Percentiles rank a stretch among this genome's conserved stretches.
Conservation (phyloP, 495 filamentous ascomycete genomes). For the Penicillium fimorum region DNA sequence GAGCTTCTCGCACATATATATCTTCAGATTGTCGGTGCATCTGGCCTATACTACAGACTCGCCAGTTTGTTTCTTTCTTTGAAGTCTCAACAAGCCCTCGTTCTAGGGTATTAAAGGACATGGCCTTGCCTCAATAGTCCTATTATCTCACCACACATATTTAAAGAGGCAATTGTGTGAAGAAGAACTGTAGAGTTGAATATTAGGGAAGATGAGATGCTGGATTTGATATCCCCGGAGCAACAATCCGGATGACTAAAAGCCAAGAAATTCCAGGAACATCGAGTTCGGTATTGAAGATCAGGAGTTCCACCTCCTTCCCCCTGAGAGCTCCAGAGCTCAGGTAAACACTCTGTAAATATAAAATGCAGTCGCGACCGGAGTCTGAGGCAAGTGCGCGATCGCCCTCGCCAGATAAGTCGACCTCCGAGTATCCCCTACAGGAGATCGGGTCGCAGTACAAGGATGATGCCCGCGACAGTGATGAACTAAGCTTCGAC, state of each 20-base stretch:
- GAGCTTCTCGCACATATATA: too few relatives aligned
- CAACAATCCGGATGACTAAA: slow-evolving; percentile 14
- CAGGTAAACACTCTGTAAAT: not conserved
- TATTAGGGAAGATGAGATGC: not conserved
- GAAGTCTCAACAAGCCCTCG: too few relatives aligned
- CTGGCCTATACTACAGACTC: too few relatives aligned
- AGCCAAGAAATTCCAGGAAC: slow-evolving; percentile 8
- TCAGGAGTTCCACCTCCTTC: slow-evolving; percentile 1
- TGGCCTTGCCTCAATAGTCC: too few relatives aligned
- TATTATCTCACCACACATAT: too few relatives aligned
- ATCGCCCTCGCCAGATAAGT: not conserved
- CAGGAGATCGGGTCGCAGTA: slow-evolving; percentile 18
- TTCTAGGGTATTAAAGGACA: too few relatives aligned
- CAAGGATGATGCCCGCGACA: slow-evolving; percentile 16
- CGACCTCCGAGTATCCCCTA: slow-evolving; percentile 5
- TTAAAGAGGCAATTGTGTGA: too few relatives aligned
- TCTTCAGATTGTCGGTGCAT: too few relatives aligned
- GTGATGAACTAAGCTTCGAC: slow-evolving; percentile 19
- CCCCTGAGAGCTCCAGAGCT: not conserved
- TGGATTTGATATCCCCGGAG: not conserved
- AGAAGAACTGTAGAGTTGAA: too few relatives aligned
- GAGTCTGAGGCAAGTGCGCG: not conserved
- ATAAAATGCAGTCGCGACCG: slow-evolving; percentile 18
- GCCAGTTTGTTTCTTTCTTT: too few relatives aligned
- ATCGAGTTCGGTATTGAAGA: not conserved